phyloP scores from a whole-genome alignment of 2,329 filamentous ascomycete species.

The Fusarium pseudonygamai region DNA sequence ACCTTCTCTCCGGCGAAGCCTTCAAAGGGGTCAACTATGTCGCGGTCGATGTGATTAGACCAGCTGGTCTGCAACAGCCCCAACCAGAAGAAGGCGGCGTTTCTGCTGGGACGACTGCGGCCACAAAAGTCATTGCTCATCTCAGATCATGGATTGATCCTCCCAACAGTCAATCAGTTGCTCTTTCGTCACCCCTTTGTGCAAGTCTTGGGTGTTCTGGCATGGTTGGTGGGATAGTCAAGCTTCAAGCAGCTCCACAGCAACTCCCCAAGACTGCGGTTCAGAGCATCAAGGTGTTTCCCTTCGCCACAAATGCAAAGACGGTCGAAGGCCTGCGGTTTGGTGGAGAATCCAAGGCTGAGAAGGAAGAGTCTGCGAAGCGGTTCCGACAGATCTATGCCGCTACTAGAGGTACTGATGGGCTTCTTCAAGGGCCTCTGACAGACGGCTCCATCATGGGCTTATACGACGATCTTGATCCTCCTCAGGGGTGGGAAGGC shows the following conservation, averaged over 20 bases:
- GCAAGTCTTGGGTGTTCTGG: constrained; percentile 74
- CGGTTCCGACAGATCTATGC: constrained; percentile 78
- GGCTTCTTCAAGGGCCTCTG: constrained; percentile 82
- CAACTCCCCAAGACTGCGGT: constrained; percentile 74
- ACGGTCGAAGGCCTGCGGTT: constrained; percentile 78
- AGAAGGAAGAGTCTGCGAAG: constrained; percentile 79
- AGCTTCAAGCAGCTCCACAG: constrained; percentile 82
- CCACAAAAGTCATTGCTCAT: constrained; percentile 76
- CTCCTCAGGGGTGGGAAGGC: constrained; percentile 77
- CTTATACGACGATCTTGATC: constrained; percentile 62
- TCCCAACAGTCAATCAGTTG: constrained; percentile 81
- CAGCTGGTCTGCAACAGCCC: constrained; percentile 78
- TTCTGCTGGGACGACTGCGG: constrained; percentile 54
- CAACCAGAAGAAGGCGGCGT: constrained; percentile 73
- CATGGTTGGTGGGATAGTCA: constrained; percentile 86
- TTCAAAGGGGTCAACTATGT: constrained; percentile 82
- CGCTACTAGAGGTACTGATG: constrained; percentile 61
- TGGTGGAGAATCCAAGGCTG: constrained; percentile 85
- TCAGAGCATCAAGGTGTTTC: constrained; percentile 78
- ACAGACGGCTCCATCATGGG: constrained; percentile 88
- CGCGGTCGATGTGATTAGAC: constrained; percentile 85
- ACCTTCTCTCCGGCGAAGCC: constrained; percentile 75
- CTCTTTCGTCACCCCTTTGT: constrained; percentile 81
- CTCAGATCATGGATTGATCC: constrained; percentile 85
- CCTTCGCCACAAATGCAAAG: constrained; percentile 72